Evolutionary conservation across 2,329 filamentous ascomycete species (phyloP), one percentile per base, ranked within the genome.

Genomic region (Dothidotthia symphoricarpi): DNA sequence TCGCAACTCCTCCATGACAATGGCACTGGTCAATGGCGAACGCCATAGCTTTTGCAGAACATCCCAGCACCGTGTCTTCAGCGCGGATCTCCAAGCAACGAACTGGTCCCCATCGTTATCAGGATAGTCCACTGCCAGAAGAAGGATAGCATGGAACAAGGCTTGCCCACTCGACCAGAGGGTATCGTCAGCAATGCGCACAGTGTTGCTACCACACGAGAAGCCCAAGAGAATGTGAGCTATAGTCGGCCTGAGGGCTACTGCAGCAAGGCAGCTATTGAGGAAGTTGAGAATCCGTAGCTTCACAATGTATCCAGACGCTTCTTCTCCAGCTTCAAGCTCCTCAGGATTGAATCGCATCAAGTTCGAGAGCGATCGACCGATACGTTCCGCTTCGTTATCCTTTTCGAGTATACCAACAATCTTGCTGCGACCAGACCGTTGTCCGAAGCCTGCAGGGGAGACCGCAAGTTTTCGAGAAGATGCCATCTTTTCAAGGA

Each of bases 151-250:
- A 69, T 98, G 91, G 60, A 98, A 89, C 11, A 98, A 72, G 0
- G 93, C 91, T 14, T 77, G 77, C 11, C 81, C 78, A 12, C 78
- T 74, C 10, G 82, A 78, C 64, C 95, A 94, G 2, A 85, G 69
- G 31, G 88, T 79, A 17, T 82, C 78, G 1, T 81, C 70, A 34
- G 85, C 76, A 22, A 93, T 71, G 16, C 81, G 81, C 2, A 97
- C 72, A 8, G 77, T 77, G 46, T 82, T 83, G 24, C 84, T 79
- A 28, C 82, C 80, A 55, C 88, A 94, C 39, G 78, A 78, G 64
- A 98, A 96, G 0, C 93, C 93, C 4, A 98, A 80, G 2, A 98
- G 73, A 30, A 95, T 75, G 64, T 98, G 94, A 0, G 91, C 93
- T 51, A 98, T 83, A 2, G 85, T 94, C 4, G 93, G 90, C 52